A percentile compares a stretch with the other conserved stretches of the same genome.
Conservation (phyloP, 768 basidiomycete species). For the Coprinopsis cinerea region DNA sequence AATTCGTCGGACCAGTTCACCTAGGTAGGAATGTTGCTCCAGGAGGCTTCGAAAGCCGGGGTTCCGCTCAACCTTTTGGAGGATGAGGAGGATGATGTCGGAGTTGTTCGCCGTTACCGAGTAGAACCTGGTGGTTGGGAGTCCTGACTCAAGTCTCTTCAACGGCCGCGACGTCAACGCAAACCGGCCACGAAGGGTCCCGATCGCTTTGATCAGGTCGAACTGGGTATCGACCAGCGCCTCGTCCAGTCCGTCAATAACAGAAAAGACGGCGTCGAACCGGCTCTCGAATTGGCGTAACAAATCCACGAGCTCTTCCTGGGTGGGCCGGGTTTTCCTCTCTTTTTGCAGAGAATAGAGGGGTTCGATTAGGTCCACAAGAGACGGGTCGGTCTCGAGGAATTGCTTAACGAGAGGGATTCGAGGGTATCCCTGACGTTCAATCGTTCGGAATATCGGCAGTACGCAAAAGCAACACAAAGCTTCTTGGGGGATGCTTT, state of each 20-base stretch:
- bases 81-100: not conserved
- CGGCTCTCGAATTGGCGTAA: not conserved
- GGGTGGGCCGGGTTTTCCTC: not conserved
- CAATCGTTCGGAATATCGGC: not conserved
- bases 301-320: not conserved
- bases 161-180: not conserved
- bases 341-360: not conserved
- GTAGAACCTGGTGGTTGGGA: not conserved
- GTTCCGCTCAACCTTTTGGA: not conserved
- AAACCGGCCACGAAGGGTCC: not conserved
- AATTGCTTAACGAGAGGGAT: not conserved
- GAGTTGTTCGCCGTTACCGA: not conserved
- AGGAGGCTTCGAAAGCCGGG: not conserved
- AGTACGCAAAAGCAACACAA: not conserved
- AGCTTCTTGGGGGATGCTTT: not conserved
- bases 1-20: not conserved
- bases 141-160: not conserved
- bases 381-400: not conserved
- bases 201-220: not conserved
- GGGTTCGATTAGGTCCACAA: not conserved
- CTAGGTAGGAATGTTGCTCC: not conserved
- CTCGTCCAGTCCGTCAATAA: constrained; percentile 1
- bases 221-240: not conserved
- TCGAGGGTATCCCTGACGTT: not conserved
- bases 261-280: not conserved